These are phyloP conservation scores for Pseudoperonospora humuli DNA, from an alignment of 352 stramenopile genomes.

Conservation along the genomic window DNA sequence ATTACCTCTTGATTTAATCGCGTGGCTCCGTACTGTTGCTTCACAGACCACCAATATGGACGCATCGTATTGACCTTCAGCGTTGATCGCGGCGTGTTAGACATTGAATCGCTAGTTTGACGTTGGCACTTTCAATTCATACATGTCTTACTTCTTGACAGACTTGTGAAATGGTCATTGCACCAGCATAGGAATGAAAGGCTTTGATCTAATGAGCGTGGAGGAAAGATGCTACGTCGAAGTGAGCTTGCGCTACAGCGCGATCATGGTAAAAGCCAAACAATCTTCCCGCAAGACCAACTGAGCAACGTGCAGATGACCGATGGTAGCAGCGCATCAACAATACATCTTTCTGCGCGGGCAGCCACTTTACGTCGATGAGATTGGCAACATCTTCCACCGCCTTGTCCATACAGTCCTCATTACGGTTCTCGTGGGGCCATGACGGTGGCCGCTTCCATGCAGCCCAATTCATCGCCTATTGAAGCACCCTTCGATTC, in stretches of 20 bases:
- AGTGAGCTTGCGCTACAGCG: slow-evolving; percentile 5
- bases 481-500: slow-evolving; percentile 10
- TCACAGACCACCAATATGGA: slow-evolving; percentile 18
- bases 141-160: slow-evolving; percentile 3
- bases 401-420: slow-evolving; percentile 21
- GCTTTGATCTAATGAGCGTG: slow-evolving; percentile 6
- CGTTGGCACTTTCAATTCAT: slow-evolving; percentile 13
- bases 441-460: slow-evolving; percentile 16
- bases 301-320: slow-evolving; percentile 9
- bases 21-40: slow-evolving; percentile 1
- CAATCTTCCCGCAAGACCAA: slow-evolving; percentile 14
- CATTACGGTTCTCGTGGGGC: slow-evolving; percentile 14
- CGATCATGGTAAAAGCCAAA: slow-evolving; percentile 7
- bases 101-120: slow-evolving; percentile 20
- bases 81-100: slow-evolving; percentile 10
- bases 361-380: slow-evolving; percentile 18
- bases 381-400: slow-evolving; percentile 21
- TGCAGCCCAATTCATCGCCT: slow-evolving; percentile 15
- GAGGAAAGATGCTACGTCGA: slow-evolving; percentile 18
- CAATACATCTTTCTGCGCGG: slow-evolving; percentile 10
- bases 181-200: slow-evolving; percentile 14
- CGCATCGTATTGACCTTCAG: slow-evolving; percentile 3
- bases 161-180: slow-evolving; percentile 13
- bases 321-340: slow-evolving; percentile 4
- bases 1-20: too few species aligned